A percentile compares a stretch with the other conserved stretches of the same genome.
Conservation (phyloP, 2,329 filamentous ascomycete genomes). For the Stemphylium lycopersici region DNA sequence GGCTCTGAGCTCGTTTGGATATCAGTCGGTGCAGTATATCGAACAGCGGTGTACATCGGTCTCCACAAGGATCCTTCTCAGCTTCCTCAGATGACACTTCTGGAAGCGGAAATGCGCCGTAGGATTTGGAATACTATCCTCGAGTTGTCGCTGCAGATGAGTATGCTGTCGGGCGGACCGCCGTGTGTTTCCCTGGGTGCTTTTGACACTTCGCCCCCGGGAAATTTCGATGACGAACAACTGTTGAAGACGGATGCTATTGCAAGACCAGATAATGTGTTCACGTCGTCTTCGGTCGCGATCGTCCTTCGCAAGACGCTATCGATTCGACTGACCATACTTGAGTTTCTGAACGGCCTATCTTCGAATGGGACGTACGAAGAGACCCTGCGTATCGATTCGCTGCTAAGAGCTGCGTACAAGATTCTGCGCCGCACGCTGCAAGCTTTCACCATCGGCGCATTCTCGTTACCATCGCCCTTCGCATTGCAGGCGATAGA, state of each 20-base stretch:
- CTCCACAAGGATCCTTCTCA: constrained; percentile 49
- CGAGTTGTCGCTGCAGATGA: constrained; percentile 48
- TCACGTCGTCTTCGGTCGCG: constrained; percentile 46
- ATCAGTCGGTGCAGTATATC: constrained; percentile 46
- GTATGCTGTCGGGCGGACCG: constrained; percentile 45
- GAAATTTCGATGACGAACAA: constrained; percentile 52
- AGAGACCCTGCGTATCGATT: constrained; percentile 36
- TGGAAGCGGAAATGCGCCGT: constrained; percentile 39
- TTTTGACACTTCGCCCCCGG: constrained; percentile 47
- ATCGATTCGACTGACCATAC: constrained; percentile 46
- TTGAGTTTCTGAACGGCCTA: constrained; percentile 39
- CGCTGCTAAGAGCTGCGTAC: constrained; percentile 24
- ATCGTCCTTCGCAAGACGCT: constrained; percentile 48
- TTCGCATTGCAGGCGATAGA: constrained; percentile 32
- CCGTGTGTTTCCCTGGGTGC: constrained; percentile 45
- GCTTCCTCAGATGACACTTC: constrained; percentile 32
- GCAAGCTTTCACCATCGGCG: constrained; percentile 10
- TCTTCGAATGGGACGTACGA: constrained; percentile 31
- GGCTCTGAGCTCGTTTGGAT: constrained; percentile 48
- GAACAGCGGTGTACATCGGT: constrained; percentile 50
- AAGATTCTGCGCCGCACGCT: constrained; percentile 28
- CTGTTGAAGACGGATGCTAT: constrained; percentile 35
- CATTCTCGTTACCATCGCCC: background rate
- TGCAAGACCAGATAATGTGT: constrained; percentile 31
- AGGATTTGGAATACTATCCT: constrained; percentile 45